Conservation (phyloP, 345 rosid species). For the Camelina neglecta region DNA sequence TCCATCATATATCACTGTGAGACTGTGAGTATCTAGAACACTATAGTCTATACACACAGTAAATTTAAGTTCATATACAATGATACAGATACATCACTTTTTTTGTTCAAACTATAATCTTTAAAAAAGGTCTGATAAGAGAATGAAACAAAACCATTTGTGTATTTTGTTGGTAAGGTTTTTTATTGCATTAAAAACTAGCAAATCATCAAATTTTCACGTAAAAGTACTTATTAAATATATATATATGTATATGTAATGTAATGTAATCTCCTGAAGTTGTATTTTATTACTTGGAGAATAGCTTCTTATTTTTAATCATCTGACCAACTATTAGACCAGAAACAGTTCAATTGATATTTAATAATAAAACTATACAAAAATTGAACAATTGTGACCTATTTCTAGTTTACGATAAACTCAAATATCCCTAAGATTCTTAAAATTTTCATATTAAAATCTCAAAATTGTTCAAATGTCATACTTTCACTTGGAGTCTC, state of each 20-base stretch:
- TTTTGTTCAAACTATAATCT: background rate
- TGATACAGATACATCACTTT: background rate
- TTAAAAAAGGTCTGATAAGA: background rate
- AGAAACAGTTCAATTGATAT: background rate
- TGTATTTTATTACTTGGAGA: background rate
- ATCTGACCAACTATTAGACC: slow-evolving; percentile 1
- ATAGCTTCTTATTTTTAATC: background rate
- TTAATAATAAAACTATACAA: background rate
- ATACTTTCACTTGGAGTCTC: slow-evolving; percentile 26
- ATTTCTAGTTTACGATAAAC: background rate
- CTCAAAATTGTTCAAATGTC: slow-evolving; percentile 5
- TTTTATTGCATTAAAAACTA: background rate
- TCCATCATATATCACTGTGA: slow-evolving; percentile 2
- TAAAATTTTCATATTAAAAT: background rate
- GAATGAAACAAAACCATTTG: background rate
- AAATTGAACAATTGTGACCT: background rate
- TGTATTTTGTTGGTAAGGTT: background rate
- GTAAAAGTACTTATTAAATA: background rate
- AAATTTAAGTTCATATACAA: background rate
- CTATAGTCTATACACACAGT: background rate
- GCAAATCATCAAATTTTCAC: background rate
- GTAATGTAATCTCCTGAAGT: background rate
- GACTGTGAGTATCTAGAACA: too few relatives aligned
- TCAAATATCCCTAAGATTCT: background rate
- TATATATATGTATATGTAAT: background rate